Conservation (phyloP, 768 basidiomycete species). For the Tricholoma saponaceum region DNA sequence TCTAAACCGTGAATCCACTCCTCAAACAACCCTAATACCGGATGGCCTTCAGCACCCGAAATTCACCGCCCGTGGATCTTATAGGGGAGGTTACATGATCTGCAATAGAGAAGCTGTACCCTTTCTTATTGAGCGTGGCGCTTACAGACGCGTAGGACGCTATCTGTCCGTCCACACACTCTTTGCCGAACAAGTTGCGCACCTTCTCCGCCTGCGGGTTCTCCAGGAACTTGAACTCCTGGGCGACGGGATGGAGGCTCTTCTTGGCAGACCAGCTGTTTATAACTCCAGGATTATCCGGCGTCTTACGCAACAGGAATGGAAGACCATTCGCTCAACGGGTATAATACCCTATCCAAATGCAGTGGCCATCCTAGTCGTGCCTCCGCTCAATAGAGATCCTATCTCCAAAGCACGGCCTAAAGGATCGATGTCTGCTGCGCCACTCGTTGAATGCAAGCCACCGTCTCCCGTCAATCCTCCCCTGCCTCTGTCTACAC, state of each 20-base stretch:
- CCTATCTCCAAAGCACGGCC: conserved; percentile 42
- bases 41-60: conserved; percentile 67
- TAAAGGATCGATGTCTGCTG: conserved; percentile 30
- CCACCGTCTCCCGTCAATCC: conserved; percentile 5
- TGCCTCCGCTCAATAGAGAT: conserved; percentile 61
- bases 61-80: conserved; percentile 45
- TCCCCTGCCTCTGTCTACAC: conserved; percentile 1
- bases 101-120: conserved; percentile 54
- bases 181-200: conserved; percentile 52
- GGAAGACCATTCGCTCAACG: conserved; percentile 41
- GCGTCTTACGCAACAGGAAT: conserved; percentile 62
- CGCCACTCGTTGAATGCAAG: conserved; percentile 23
- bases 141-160: conserved; percentile 26
- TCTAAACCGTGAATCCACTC: neutral
- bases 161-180: conserved; percentile 35
- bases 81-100: conserved; percentile 47
- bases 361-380: conserved; percentile 64
- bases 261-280: conserved; percentile 12
- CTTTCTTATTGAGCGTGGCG: conserved; percentile 31
- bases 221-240: conserved; percentile 73
- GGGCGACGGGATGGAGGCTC: conserved; percentile 35
- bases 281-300: conserved; percentile 41
- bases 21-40: conserved; percentile 29
- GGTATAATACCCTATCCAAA: conserved; percentile 44
- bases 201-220: conserved; percentile 67